phyloP scores from a whole-genome alignment of 768 basidiomycete genomes.

The Baorangia bicolor region DNA sequence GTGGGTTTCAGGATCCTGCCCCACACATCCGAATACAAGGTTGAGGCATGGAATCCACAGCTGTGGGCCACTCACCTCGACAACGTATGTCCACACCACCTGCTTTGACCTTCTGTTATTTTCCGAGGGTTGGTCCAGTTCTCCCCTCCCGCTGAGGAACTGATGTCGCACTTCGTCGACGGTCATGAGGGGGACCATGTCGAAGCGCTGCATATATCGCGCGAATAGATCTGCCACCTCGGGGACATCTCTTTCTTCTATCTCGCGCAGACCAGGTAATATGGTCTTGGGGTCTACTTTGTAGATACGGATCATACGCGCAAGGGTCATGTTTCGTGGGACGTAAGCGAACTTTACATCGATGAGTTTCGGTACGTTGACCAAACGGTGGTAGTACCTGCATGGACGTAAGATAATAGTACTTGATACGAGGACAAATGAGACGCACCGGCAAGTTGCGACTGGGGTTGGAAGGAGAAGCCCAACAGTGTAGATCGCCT shows the following conservation, averaged over 20 bases:
- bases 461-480: conserved; percentile 93
- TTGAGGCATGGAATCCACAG: not conserved
- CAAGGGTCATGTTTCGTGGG: conserved; percentile 83
- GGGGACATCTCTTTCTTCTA: conserved; percentile 76
- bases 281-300: conserved; percentile 56
- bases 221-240: conserved; percentile 69
- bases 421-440: not conserved
- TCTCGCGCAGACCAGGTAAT: conserved; percentile 77
- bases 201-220: conserved; percentile 83
- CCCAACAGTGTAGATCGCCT: conserved; percentile 96
- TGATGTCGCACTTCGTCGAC: conserved; percentile 83
- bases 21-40: not conserved
- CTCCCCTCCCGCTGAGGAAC: conserved; percentile 80
- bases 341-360: conserved; percentile 88
- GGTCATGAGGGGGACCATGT: conserved; percentile 72
- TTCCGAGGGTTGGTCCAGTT: conserved; percentile 38
- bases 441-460: conserved; percentile 69
- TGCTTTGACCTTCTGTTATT: conserved; percentile 62
- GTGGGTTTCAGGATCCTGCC: conserved; percentile 76
- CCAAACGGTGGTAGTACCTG: conserved; percentile 88
- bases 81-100: conserved; percentile 95
- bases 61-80: conserved; percentile 60
- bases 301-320: conserved; percentile 81
- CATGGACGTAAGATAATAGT: conserved; percentile 3
- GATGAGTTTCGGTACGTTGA: conserved; percentile 91